Percentiles rank a stretch among this genome's conserved stretches.
phyloP scores from a whole-genome alignment of 2,329 filamentous ascomycete species.

The Fusarium domesticum region DNA sequence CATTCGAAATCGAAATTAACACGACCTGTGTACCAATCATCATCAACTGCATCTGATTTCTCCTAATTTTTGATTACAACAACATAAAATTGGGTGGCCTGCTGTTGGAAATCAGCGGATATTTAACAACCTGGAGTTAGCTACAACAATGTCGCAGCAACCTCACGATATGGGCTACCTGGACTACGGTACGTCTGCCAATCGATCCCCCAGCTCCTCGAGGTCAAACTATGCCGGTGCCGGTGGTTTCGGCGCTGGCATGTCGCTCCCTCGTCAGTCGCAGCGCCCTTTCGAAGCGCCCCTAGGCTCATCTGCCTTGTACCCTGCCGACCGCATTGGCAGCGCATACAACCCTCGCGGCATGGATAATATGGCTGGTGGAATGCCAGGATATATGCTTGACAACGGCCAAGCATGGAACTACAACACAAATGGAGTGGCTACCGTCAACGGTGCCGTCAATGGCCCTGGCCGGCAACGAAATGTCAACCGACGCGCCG shows the following conservation, averaged over 20 bases:
- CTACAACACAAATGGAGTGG: slow-evolving; percentile 65
- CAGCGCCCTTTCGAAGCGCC: slow-evolving; percentile 77
- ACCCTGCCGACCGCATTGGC: slow-evolving; percentile 65
- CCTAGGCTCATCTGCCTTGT: slow-evolving; percentile 62
- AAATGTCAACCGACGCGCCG: slow-evolving; percentile 53
- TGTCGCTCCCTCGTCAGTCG: slow-evolving; percentile 47
- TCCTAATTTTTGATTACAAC: slow-evolving; percentile 4
- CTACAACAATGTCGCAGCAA: slow-evolving; percentile 45
- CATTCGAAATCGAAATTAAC: slow-evolving; percentile 9
- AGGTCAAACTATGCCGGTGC: slow-evolving; percentile 51
- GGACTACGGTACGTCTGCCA: slow-evolving; percentile 59
- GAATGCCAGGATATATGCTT: slow-evolving; percentile 50
- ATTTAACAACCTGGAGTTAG: slow-evolving; percentile 20
- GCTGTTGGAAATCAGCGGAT: slow-evolving; percentile 25
- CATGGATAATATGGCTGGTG: slow-evolving; percentile 46
- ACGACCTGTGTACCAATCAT: slow-evolving; percentile 4
- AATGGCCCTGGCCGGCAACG: slow-evolving; percentile 60
- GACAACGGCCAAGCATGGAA: slow-evolving; percentile 81
- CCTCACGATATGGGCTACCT: slow-evolving; percentile 65
- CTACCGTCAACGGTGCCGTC: slow-evolving; percentile 60
- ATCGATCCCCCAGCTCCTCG: slow-evolving; percentile 67
- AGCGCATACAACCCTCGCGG: slow-evolving; percentile 58
- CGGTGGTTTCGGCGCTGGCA: slow-evolving; percentile 50
- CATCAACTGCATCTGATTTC: slow-evolving; percentile 8
- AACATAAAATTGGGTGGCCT: slow-evolving; percentile 11